Percentiles rank a stretch among this genome's conserved stretches.
Evolutionary conservation across 257 asterid species (phyloP).

Genomic region (Euphrasia confusa): DNA sequence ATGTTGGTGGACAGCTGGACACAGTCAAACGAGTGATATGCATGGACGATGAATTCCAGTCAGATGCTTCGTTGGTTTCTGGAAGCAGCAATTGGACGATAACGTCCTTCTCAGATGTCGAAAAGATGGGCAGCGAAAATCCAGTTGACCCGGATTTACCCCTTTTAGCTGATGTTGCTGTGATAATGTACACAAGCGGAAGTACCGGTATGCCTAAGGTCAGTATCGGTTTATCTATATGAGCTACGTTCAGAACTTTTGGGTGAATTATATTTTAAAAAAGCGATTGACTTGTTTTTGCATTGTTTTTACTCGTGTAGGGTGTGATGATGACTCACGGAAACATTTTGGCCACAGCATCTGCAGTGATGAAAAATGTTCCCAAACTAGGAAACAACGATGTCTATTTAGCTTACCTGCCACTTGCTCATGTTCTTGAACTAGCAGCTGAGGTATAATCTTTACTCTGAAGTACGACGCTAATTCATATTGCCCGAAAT

Average conservation of each 20-base stretch:
- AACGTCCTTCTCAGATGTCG: conserved; percentile 61
- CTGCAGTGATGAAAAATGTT: conserved; percentile 88
- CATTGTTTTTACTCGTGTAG: conserved; percentile 34
- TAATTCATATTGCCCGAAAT: background rate
- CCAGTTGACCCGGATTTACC: conserved; percentile 84
- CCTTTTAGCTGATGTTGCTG: conserved; percentile 83
- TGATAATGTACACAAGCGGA: conserved; percentile 98
- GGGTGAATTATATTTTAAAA: background rate
- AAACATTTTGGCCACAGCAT: conserved; percentile 78
- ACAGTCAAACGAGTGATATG: conserved; percentile 76
- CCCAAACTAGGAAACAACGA: conserved; percentile 75
- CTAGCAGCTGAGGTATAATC: conserved; percentile 86
- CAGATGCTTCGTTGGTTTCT: conserved; percentile 45
- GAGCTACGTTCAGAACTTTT: background rate
- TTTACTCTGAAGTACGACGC: background rate
- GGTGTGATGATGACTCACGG: conserved; percentile 99
- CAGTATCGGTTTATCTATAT: conserved; percentile 5
- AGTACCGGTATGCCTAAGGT: conserved; percentile 99
- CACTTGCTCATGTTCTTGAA: conserved; percentile 97
- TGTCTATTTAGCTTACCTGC: conserved; percentile 87
- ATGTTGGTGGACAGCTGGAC: conserved; percentile 84
- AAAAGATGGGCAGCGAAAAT: conserved; percentile 63
- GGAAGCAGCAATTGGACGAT: conserved; percentile 58
- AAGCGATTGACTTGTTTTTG: too few species aligned
- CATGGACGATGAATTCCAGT: conserved; percentile 71